phyloP scores from a whole-genome alignment of 805 yeast species.

The Saccharomyces cerevisiae region DNA sequence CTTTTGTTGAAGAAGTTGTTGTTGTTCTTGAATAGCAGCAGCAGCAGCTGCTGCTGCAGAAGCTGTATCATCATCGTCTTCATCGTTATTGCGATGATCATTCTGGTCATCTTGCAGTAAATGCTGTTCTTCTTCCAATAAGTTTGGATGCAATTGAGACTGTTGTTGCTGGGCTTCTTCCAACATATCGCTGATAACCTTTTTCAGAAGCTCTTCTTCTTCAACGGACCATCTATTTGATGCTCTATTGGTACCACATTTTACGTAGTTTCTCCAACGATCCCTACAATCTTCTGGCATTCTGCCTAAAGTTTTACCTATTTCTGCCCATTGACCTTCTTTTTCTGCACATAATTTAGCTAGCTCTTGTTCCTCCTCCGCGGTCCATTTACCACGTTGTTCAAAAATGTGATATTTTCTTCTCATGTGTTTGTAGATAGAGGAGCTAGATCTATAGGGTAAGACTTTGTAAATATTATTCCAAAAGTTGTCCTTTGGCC shows the following conservation, averaged over 20 bases:
- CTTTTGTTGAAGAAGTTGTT: background rate
- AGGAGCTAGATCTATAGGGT: slow-evolving; percentile 73
- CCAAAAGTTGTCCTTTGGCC: slow-evolving; percentile 78
- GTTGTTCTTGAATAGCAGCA: slow-evolving; percentile 7
- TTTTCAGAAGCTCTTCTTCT: slow-evolving; percentile 55
- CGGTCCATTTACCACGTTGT: slow-evolving; percentile 80
- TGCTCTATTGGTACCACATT: slow-evolving; percentile 67
- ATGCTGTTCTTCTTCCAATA: background rate
- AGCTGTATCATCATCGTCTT: slow-evolving; percentile 8
- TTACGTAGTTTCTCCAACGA: slow-evolving; percentile 85
- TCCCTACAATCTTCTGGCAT: slow-evolving; percentile 97
- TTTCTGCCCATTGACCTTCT: slow-evolving; percentile 78
- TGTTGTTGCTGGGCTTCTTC: slow-evolving; percentile 12
- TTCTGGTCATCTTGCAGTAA: background rate
- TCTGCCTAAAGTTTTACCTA: slow-evolving; percentile 66
- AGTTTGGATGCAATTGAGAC: background rate
- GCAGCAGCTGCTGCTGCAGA: background rate
- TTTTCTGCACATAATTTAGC: slow-evolving; percentile 50
- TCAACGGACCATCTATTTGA: slow-evolving; percentile 64
- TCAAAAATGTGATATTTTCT: slow-evolving; percentile 75
- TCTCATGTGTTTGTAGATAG: slow-evolving; percentile 80
- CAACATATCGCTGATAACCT: slow-evolving; percentile 41
- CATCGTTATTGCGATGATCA: slow-evolving; percentile 1
- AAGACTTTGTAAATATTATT: slow-evolving; percentile 61
- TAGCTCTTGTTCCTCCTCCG: slow-evolving; percentile 61